These are phyloP conservation scores for Trypanosoma platydactyli DNA, from an alignment of 208 protist genomes.

Conservation along the genomic window DNA sequence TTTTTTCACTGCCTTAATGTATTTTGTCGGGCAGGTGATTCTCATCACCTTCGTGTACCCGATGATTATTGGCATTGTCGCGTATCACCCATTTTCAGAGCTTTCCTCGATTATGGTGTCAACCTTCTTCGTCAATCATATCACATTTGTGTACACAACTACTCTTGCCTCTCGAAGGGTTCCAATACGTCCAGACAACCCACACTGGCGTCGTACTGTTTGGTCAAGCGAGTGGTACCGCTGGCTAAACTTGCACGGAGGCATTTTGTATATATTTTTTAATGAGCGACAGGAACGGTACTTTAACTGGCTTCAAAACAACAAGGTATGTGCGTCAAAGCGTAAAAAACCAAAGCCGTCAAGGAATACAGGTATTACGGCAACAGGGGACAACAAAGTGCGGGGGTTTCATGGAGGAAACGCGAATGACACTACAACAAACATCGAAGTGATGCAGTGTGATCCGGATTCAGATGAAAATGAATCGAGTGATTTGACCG, in stretches of 20 bases:
- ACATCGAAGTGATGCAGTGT: too few species aligned
- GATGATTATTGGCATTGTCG: slow-evolving; percentile 56
- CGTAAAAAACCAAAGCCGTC: too few species aligned
- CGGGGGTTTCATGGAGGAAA: too few species aligned
- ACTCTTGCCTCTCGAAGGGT: slow-evolving; percentile 51
- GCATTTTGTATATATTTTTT: slow-evolving; percentile 79
- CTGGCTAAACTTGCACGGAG: slow-evolving; percentile 77
- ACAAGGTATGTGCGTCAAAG: neutral
- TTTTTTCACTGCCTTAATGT: slow-evolving; percentile 56
- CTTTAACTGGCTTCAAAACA: slow-evolving; percentile 58
- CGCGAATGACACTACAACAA: too few species aligned
- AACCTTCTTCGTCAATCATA: slow-evolving; percentile 66
- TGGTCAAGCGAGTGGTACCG: slow-evolving; percentile 79
- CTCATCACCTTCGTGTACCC: slow-evolving; percentile 48
- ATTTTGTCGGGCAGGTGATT: slow-evolving; percentile 53
- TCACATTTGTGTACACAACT: slow-evolving; percentile 78
- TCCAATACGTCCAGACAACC: slow-evolving; percentile 60
- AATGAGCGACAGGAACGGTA: slow-evolving; percentile 68
- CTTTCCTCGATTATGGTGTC: slow-evolving; percentile 65
- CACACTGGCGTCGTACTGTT: slow-evolving; percentile 58
- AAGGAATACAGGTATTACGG: too few species aligned
- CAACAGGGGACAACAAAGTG: too few species aligned
- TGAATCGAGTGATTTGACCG: too few species aligned
- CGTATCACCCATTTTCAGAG: slow-evolving; percentile 69
- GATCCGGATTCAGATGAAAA: too few species aligned